Conservation (phyloP, 768 basidiomycete genomes). For the Phallus indusiatus region DNA sequence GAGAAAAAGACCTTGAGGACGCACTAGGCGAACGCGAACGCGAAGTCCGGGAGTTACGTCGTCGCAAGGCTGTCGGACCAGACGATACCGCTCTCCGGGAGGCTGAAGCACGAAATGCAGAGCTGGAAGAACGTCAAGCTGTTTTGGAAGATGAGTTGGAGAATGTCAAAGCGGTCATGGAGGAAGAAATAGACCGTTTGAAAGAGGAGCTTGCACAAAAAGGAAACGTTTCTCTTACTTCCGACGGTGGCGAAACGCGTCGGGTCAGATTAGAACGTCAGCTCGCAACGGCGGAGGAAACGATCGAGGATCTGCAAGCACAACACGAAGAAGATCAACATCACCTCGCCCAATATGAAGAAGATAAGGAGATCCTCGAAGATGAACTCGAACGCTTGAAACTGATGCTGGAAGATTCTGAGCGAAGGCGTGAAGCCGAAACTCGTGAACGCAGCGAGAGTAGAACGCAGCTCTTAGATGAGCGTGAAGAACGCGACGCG, state of each 20-base stretch:
- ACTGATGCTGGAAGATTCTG: conserved; percentile 58
- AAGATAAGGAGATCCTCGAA: conserved; percentile 61
- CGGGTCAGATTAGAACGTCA: conserved; percentile 37
- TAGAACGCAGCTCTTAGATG: conserved; percentile 60
- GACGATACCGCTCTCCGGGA: conserved; percentile 48
- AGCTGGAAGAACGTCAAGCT: conserved; percentile 38
- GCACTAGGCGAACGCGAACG: conserved; percentile 36
- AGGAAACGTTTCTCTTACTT: conserved; percentile 30
- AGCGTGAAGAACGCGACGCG: conserved; percentile 63
- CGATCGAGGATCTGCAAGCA: conserved; percentile 51
- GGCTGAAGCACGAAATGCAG: conserved; percentile 49
- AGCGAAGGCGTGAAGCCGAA: conserved; percentile 53
- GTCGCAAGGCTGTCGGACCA: conserved; percentile 33
- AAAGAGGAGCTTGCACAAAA: conserved; percentile 53
- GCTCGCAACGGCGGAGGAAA: conserved; percentile 49
- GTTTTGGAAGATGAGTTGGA: conserved; percentile 49
- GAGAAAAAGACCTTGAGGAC: conserved; percentile 71
- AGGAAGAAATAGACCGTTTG: conserved; percentile 75
- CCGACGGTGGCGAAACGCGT: conserved; percentile 30
- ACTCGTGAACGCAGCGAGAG: conserved; percentile 63
- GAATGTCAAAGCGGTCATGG: conserved; percentile 53
- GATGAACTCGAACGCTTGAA: conserved; percentile 58
- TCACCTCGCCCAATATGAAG: conserved; percentile 45
- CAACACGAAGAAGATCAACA: conserved; percentile 52
- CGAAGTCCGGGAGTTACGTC: conserved; percentile 57